phyloP scores from a whole-genome alignment of 2,329 filamentous ascomycete species.

The Fusarium avenaceum region DNA sequence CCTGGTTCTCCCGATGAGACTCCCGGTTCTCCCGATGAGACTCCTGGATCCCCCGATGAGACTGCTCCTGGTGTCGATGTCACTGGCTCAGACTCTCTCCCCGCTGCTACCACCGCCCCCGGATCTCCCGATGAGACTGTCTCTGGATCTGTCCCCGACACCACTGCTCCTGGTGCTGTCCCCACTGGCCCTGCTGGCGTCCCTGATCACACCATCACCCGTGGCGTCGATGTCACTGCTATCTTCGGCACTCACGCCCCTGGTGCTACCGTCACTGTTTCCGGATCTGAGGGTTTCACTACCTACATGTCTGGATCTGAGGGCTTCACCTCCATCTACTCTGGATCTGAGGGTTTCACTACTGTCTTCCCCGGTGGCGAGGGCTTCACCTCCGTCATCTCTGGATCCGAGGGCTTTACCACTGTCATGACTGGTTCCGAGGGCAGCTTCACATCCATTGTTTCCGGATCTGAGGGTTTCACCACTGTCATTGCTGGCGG shows the following conservation, averaged over 20 bases:
- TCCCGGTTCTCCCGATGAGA: background rate
- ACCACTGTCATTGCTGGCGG: constrained; percentile 17
- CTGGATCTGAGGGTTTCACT: constrained; percentile 21
- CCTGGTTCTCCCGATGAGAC: background rate
- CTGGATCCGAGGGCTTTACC: constrained; percentile 26
- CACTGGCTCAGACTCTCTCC: constrained; percentile 17
- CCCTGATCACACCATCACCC: constrained; percentile 19
- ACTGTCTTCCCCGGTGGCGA: constrained; percentile 4
- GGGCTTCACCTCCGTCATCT: constrained; percentile 16
- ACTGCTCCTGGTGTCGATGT: constrained; percentile 7
- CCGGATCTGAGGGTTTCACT: constrained; percentile 14
- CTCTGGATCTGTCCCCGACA: background rate
- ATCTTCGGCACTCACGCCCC: constrained; percentile 28
- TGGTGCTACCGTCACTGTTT: constrained; percentile 10
- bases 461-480: constrained; percentile 22
- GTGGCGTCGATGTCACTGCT: constrained; percentile 22
- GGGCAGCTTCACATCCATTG: constrained; percentile 18
- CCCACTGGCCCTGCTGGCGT: constrained; percentile 21
- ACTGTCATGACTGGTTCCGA: constrained; percentile 23
- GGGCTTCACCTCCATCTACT: constrained; percentile 9
- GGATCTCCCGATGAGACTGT: background rate
- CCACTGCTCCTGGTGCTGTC: constrained; percentile 3
- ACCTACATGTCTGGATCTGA: constrained; percentile 10
- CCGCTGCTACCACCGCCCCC: constrained; percentile 11
- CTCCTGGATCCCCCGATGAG: background rate